phyloP scores from a whole-genome alignment of 176 grass and related monocot species.

The Chrysopogon serrulatus region DNA sequence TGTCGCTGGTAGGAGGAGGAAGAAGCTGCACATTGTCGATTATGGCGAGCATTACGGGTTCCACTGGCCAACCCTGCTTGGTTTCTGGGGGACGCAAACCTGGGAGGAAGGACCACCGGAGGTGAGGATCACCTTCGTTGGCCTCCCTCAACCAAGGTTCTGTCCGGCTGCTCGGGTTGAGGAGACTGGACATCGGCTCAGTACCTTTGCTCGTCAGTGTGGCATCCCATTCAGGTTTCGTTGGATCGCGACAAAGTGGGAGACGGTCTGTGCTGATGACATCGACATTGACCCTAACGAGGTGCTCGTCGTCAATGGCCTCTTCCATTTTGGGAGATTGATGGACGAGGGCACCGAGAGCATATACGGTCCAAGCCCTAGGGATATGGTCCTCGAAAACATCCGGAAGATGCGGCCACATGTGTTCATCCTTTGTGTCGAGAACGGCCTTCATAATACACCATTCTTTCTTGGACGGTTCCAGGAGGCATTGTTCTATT shows the following conservation, averaged over 20 bases:
- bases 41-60: conserved; percentile 29
- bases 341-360: not conserved
- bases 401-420: conserved; percentile 31
- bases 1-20: not conserved
- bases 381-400: too few relatives aligned
- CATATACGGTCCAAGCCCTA: too few relatives aligned
- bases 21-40: conserved; percentile 38
- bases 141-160: conserved; percentile 12
- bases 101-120: conserved; percentile 30
- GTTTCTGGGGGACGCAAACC: not conserved
- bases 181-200: too few relatives aligned
- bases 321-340: not conserved
- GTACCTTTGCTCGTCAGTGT: too few relatives aligned
- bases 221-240: too few relatives aligned
- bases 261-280: conserved; percentile 9
- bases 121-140: conserved; percentile 36
- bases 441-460: conserved; percentile 15
- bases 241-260: conserved; percentile 12
- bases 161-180: too few relatives aligned
- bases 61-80: conserved; percentile 30
- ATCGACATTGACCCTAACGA: conserved; percentile 31
- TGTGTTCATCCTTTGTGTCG: conserved; percentile 5
- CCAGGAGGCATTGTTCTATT: conserved; percentile 26
- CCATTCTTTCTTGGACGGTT: conserved; percentile 37
- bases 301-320: conserved; percentile 21